Conservation (phyloP, 768 basidiomycete genomes). For the Termitomyces sp. region DNA sequence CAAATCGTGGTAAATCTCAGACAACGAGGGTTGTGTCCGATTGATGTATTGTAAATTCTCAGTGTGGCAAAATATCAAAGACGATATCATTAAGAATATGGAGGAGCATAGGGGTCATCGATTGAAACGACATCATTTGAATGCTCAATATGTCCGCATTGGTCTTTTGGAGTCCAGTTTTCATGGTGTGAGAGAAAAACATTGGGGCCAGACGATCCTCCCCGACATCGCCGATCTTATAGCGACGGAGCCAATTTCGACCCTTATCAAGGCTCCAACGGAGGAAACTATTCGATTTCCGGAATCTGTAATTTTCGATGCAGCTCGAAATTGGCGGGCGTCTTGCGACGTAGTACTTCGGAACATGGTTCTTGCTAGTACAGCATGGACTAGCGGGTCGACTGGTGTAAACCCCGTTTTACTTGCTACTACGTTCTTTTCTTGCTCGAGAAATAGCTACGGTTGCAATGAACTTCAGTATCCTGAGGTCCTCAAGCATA, state of each 20-base stretch:
- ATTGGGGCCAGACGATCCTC: neutral
- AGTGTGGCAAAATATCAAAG: conserved; percentile 5
- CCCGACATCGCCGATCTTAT: neutral
- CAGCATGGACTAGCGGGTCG: neutral
- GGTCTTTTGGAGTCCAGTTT: neutral
- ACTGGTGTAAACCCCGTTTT: neutral
- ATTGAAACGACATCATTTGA: neutral
- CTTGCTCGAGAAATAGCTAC: neutral
- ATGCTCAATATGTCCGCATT: neutral
- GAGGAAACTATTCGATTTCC: neutral
- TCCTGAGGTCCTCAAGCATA: neutral
- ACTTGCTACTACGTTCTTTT: conserved; percentile 2
- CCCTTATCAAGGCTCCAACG: neutral
- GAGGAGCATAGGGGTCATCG: neutral
- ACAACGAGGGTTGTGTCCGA: no score
- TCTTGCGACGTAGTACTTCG: neutral
- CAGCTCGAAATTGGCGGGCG: neutral
- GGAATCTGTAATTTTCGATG: neutral
- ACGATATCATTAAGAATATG: neutral
- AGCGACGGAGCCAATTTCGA: neutral
- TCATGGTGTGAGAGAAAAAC: neutral
- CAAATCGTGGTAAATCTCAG: neutral
- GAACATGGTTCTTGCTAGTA: neutral
- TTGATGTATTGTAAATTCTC: neutral
- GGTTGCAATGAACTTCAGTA: neutral